Conservation (phyloP, 306 rosid genomes). For the Lithocarpus polystachyus region DNA sequence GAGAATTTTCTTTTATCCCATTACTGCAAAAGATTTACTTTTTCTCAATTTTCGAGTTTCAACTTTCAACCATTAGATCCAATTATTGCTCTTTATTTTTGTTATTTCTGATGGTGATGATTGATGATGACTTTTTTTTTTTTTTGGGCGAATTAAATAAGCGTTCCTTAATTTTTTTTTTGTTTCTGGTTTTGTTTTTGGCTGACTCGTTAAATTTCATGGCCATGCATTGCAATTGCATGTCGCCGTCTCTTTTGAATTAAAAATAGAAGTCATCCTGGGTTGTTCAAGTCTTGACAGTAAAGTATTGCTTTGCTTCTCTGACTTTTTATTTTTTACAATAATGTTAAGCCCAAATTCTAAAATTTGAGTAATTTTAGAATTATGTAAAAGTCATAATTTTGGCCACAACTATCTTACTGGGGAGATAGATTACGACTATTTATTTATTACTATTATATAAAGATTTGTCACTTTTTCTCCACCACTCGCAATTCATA, state of each 20-base stretch:
- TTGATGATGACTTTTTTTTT: no score
- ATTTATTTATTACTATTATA: not conserved
- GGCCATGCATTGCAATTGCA: not conserved
- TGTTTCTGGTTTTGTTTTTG: not conserved
- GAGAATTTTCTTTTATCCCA: not conserved
- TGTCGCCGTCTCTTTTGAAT: not conserved
- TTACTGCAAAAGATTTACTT: not conserved
- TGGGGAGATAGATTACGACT: no score
- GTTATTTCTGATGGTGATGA: no score
- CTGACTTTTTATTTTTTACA: no score
- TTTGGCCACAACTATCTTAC: no score
- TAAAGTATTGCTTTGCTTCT: not conserved
- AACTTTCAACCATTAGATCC: no score
- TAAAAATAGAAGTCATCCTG: not conserved
- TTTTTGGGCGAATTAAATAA: no score
- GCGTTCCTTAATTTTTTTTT: not conserved
- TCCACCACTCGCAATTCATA: fast-evolving
- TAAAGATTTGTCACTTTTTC: not conserved
- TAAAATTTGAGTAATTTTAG: no score
- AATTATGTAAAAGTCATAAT: no score
- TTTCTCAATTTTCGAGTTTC: no score
- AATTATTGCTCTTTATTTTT: no score
- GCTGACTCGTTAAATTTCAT: not conserved
- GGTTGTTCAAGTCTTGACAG: not conserved
- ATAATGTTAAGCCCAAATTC: no score